Conservation (phyloP, 2,329 filamentous ascomycete genomes). For the Fusarium sp. region DNA sequence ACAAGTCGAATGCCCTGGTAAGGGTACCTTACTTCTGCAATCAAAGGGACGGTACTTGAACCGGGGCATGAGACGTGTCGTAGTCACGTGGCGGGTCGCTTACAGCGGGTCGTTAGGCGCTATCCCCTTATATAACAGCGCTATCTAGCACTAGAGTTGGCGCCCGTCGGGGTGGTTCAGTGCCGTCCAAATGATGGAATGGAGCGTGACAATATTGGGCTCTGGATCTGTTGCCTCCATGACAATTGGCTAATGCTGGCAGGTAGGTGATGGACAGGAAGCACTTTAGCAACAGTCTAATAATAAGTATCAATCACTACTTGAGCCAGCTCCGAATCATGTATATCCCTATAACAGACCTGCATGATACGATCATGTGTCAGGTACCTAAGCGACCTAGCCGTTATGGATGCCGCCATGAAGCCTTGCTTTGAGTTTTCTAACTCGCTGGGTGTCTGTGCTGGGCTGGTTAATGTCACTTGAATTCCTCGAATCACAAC, state of each 20-base stretch:
- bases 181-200: conserved; percentile 14
- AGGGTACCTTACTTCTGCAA: conserved; percentile 43
- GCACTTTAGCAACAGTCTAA: conserved; percentile 4
- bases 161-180: conserved; percentile 35
- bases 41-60: conserved; percentile 46
- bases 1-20: conserved; percentile 41
- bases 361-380: conserved; percentile 30
- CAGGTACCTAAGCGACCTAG: conserved; percentile 13
- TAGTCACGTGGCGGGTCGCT: conserved; percentile 44
- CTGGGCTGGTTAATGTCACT: conserved; percentile 26
- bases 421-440: conserved; percentile 29
- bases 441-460: conserved; percentile 26
- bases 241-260: conserved; percentile 2
- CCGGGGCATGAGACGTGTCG: conserved; percentile 43
- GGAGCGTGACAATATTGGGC: conserved; percentile 5
- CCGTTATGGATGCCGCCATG: conserved; percentile 27
- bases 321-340: not conserved
- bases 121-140: conserved; percentile 43
- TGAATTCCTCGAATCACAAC: conserved; percentile 33
- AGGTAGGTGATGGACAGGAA: not conserved
- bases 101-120: conserved; percentile 40
- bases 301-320: not conserved
- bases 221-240: not conserved
- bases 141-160: conserved; percentile 46
- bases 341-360: not conserved